Percentiles rank a stretch among this genome's conserved stretches.
Conservation (phyloP, 2,329 filamentous ascomycete species). For the Geosmithia putterillii region DNA sequence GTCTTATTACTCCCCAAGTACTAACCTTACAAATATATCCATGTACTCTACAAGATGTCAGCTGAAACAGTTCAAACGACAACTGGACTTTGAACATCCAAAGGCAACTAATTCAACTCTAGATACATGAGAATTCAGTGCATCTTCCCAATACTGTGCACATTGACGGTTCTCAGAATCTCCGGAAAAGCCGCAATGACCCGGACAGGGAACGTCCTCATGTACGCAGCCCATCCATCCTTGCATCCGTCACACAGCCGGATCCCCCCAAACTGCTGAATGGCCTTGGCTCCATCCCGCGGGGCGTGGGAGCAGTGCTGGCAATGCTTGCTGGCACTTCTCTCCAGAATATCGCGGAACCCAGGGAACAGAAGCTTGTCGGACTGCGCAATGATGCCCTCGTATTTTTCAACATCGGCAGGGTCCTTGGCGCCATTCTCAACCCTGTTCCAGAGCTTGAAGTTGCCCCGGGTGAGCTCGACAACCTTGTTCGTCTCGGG, state of each 20-base stretch:
- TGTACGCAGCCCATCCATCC: not conserved
- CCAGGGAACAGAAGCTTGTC: conserved; percentile 8
- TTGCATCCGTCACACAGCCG: conserved; percentile 3
- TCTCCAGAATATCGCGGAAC: conserved; percentile 5
- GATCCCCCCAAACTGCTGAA: conserved; percentile 7
- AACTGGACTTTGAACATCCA: too few relatives aligned
- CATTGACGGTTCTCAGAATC: too few relatives aligned
- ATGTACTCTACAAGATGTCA: too few relatives aligned
- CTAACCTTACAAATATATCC: too few relatives aligned
- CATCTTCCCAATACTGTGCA: too few relatives aligned
- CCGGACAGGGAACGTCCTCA: not conserved
- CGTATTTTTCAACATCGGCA: conserved; percentile 4
- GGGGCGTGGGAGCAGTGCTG: conserved; percentile 3
- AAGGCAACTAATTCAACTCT: too few relatives aligned
- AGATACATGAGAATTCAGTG: too few relatives aligned
- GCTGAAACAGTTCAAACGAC: too few relatives aligned
- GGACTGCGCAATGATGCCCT: conserved; percentile 2
- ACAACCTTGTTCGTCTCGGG: conserved; percentile 11
- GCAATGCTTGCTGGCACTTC: conserved; percentile 3
- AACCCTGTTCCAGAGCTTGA: conserved; percentile 19
- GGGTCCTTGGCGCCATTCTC: conserved; percentile 4
- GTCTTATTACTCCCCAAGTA: too few relatives aligned
- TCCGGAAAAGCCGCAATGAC: too few relatives aligned
- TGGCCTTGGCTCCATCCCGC: conserved; percentile 5
- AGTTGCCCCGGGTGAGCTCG: conserved; percentile 9